Evolutionary conservation across 192 early-diverging fungal genomes (phyloP).

Genomic region (Chytriomyces sp.): DNA sequence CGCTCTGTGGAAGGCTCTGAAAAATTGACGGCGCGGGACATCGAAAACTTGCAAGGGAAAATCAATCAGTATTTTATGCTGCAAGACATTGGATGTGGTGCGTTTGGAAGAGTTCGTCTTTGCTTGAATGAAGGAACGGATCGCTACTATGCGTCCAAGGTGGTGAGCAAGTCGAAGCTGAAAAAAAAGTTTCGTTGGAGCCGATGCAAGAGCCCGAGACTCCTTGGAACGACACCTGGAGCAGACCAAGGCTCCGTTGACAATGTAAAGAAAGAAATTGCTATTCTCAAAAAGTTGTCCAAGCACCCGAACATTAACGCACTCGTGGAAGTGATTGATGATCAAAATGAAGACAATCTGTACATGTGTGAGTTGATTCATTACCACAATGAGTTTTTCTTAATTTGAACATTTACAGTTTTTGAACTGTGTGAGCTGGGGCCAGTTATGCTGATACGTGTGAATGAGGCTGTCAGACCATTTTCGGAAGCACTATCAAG

Average conservation of each 20-base stretch:
- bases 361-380: conserved; percentile 54
- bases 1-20: conserved; percentile 15
- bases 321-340: conserved; percentile 62
- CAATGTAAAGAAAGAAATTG: conserved; percentile 53
- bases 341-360: conserved; percentile 60
- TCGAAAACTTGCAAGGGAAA: conserved; percentile 45
- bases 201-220: neutral
- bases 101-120: conserved; percentile 56
- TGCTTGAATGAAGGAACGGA: conserved; percentile 41
- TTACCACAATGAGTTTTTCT: neutral
- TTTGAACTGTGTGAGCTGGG: conserved; percentile 67
- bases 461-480: conserved; percentile 43
- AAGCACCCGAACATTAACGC: conserved; percentile 62
- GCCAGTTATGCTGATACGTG: conserved; percentile 54
- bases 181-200: conserved; percentile 55
- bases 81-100: conserved; percentile 54
- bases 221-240: neutral
- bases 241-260: neutral
- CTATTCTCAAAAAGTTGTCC: conserved; percentile 60
- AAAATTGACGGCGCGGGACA: neutral
- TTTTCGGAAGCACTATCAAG: conserved; percentile 54
- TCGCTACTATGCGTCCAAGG: conserved; percentile 61
- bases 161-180: conserved; percentile 56
- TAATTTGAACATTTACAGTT: no score
- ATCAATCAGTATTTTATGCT: conserved; percentile 65